These are phyloP conservation scores for Kernera saxatilis DNA, from an alignment of 345 rosid species.

Conservation along the genomic window DNA sequence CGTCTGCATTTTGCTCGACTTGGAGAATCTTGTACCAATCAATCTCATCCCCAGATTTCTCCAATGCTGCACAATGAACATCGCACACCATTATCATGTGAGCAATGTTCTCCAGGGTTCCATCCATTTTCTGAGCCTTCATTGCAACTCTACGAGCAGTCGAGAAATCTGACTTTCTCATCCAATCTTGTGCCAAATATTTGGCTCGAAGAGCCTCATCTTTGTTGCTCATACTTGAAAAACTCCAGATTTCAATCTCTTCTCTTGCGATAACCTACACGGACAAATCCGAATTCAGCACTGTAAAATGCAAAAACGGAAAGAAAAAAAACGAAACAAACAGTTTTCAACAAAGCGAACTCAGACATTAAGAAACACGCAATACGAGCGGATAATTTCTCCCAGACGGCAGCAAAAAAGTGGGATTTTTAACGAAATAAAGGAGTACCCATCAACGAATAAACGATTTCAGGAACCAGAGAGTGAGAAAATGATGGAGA, in stretches of 20 bases:
- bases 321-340: background rate
- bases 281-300: background rate
- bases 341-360: background rate
- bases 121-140: conserved; percentile 65
- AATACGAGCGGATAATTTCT: background rate
- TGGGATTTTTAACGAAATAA: background rate
- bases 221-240: conserved; percentile 63
- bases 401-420: background rate
- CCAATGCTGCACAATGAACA: conserved; percentile 68
- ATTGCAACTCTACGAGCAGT: conserved; percentile 59
- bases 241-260: background rate
- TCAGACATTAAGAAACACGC: background rate
- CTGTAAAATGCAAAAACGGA: background rate
- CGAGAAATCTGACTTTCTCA: conserved; percentile 54
- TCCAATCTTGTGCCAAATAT: conserved; percentile 53
- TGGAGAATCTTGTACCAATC: conserved; percentile 94
- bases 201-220: conserved; percentile 90
- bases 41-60: conserved; percentile 56
- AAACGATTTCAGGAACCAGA: background rate
- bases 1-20: conserved; percentile 56
- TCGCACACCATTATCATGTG: conserved; percentile 80
- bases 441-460: background rate
- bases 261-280: conserved; percentile 7
- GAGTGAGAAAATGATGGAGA: background rate
- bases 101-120: conserved; percentile 50